Evolutionary conservation across 176 grass and related monocot genomes (phyloP).

Genomic region (Avena atlantica): DNA sequence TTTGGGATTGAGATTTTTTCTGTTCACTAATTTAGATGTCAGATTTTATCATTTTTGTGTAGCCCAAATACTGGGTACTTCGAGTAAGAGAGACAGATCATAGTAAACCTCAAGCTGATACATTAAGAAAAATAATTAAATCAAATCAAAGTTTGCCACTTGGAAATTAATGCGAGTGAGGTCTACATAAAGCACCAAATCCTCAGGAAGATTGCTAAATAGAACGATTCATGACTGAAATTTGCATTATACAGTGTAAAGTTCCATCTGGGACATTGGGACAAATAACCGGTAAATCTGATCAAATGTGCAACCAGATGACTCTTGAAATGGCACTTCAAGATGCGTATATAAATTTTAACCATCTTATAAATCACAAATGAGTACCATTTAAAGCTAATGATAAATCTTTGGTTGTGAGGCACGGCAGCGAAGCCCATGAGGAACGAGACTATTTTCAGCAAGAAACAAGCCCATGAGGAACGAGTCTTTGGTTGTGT

Average conservation of each 20-base stretch:
- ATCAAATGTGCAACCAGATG: constrained; percentile 21
- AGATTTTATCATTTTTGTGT: no score
- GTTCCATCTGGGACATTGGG: background rate
- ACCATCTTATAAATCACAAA: background rate
- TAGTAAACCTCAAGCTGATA: background rate
- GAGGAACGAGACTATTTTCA: no score
- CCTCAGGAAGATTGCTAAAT: background rate
- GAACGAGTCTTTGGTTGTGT: no score
- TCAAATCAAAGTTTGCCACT: background rate
- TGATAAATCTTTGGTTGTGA: background rate
- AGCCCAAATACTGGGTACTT: no score
- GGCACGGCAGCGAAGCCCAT: no score
- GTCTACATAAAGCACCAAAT: background rate
- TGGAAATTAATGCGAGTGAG: constrained; percentile 18
- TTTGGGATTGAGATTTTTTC: no score
- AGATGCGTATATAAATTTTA: background rate
- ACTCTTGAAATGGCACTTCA: background rate
- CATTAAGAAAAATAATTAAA: background rate
- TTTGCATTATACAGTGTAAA: background rate
- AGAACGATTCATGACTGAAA: constrained; percentile 17
- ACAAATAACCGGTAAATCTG: constrained; percentile 1
- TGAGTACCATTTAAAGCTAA: background rate
- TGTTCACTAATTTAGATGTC: no score
- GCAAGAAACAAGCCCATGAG: no score
- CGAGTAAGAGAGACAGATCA: no score